phyloP scores from a whole-genome alignment of 768 basidiomycete genomes.

The Mycena metata region DNA sequence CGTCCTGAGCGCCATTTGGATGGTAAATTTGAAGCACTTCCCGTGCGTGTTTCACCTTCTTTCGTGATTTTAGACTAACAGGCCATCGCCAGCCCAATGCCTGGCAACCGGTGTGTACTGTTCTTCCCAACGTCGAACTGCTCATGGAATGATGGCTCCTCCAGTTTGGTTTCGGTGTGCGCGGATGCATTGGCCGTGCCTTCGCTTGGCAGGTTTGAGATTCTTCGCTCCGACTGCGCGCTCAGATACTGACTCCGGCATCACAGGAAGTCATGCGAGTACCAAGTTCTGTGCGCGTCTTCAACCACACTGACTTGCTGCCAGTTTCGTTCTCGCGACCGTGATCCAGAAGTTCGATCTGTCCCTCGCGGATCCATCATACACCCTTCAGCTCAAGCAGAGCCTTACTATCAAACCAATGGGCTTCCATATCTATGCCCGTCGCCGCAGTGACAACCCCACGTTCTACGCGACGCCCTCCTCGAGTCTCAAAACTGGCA shows the following conservation, averaged over 20 bases:
- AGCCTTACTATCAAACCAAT: slow-evolving; percentile 61
- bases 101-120: slow-evolving; percentile 54
- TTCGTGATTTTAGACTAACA: neutral
- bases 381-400: slow-evolving; percentile 60
- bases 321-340: slow-evolving; percentile 51
- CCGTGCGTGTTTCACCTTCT: slow-evolving; percentile 33
- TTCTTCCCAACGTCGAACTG: slow-evolving; percentile 2
- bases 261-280: slow-evolving; percentile 48
- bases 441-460: slow-evolving; percentile 46
- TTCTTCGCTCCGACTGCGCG: no score
- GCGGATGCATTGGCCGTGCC: slow-evolving; percentile 54
- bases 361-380: slow-evolving; percentile 55
- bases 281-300: neutral
- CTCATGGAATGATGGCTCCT: slow-evolving; percentile 33
- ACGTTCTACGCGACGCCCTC: slow-evolving; percentile 29
- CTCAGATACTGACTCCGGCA: no score
- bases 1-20: slow-evolving; percentile 62
- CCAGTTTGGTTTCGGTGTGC: slow-evolving; percentile 40
- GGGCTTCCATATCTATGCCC: slow-evolving; percentile 56
- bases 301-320: neutral
- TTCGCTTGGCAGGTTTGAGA: slow-evolving; percentile 56
- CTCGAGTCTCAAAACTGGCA: neutral
- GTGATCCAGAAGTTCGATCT: slow-evolving; percentile 63
- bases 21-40: slow-evolving; percentile 60
- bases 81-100: slow-evolving; percentile 50